A percentile compares a stretch with the other conserved stretches of the same genome.
These are phyloP conservation scores for Phialocephala subalpina DNA, from an alignment of 2,329 filamentous ascomycete species.

Conservation along the genomic window DNA sequence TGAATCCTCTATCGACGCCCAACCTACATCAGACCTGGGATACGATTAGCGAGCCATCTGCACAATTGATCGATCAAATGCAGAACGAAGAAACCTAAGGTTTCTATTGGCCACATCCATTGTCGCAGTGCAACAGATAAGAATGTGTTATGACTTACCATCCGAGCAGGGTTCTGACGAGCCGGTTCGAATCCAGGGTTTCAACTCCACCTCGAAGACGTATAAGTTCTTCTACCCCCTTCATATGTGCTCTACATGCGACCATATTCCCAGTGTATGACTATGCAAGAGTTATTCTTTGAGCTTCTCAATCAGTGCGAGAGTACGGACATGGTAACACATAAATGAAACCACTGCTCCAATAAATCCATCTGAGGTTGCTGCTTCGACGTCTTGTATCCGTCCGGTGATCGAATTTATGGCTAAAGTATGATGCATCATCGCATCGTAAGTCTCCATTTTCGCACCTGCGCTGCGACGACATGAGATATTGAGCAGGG, in stretches of 20 bases:
- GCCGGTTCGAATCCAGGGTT: conserved; percentile 16
- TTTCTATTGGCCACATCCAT: not conserved
- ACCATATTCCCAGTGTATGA: conserved; percentile 12
- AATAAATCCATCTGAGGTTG: conserved; percentile 25
- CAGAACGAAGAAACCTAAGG: not conserved
- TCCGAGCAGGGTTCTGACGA: conserved; percentile 15
- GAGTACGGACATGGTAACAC: conserved; percentile 27
- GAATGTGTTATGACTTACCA: conserved; percentile 10
- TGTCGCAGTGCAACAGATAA: not conserved
- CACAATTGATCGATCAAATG: not conserved
- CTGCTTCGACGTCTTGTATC: conserved; percentile 9
- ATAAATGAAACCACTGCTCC: conserved; percentile 24
- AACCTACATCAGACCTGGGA: conserved; percentile 15
- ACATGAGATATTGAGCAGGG: conserved; percentile 19
- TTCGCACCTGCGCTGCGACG: not conserved
- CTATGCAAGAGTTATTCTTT: conserved; percentile 6
- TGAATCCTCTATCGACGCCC: not conserved
- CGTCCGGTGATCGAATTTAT: conserved; percentile 20
- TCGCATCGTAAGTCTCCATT: conserved; percentile 10
- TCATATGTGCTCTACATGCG: conserved; percentile 25
- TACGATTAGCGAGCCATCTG: not conserved
- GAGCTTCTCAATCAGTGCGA: not conserved
- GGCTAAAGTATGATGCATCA: conserved; percentile 23
- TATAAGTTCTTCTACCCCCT: conserved; percentile 24
- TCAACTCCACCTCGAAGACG: conserved; percentile 24